These are phyloP conservation scores for Ophiorrhiza pumila DNA, from an alignment of 257 asterid species.

Conservation along the genomic window DNA sequence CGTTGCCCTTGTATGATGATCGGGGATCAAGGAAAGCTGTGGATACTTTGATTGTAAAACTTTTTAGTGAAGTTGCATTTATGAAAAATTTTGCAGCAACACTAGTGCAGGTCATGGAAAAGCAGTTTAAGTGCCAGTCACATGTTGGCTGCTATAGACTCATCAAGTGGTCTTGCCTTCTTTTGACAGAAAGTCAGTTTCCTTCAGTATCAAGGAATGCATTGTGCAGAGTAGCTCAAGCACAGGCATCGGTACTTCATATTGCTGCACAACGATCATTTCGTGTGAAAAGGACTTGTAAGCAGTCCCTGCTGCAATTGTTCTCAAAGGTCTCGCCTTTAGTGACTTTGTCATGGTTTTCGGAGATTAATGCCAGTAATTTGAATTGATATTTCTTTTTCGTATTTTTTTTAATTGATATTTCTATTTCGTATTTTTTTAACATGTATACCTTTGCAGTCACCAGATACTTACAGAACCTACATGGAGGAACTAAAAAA, in stretches of 20 bases:
- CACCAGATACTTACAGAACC: conserved; percentile 58
- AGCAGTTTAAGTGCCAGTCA: conserved; percentile 68
- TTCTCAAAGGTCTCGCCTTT: conserved; percentile 61
- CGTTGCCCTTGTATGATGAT: conserved; percentile 67
- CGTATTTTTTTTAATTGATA: conserved; percentile 16
- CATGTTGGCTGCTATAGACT: conserved; percentile 64
- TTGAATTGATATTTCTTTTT: conserved; percentile 16
- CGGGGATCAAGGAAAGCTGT: conserved; percentile 78
- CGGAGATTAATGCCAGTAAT: conserved; percentile 5
- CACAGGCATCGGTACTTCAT: conserved; percentile 70
- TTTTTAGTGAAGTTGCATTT: conserved; percentile 50
- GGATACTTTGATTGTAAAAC: conserved; percentile 68
- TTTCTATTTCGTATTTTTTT: neutral
- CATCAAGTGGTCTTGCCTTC: conserved; percentile 83
- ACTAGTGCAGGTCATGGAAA: conserved; percentile 94
- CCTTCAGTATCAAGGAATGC: conserved; percentile 72
- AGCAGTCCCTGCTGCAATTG: conserved; percentile 47
- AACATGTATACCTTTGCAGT: conserved; percentile 38
- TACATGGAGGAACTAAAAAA: conserved; percentile 75
- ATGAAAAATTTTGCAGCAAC: conserved; percentile 83
- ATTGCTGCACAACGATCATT: conserved; percentile 68
- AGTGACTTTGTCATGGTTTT: conserved; percentile 10
- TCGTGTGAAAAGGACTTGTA: conserved; percentile 68
- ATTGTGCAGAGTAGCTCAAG: conserved; percentile 68
- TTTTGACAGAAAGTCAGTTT: conserved; percentile 68